Conservation (phyloP, 495 filamentous ascomycete genomes). For the Aspergillus diversus region DNA sequence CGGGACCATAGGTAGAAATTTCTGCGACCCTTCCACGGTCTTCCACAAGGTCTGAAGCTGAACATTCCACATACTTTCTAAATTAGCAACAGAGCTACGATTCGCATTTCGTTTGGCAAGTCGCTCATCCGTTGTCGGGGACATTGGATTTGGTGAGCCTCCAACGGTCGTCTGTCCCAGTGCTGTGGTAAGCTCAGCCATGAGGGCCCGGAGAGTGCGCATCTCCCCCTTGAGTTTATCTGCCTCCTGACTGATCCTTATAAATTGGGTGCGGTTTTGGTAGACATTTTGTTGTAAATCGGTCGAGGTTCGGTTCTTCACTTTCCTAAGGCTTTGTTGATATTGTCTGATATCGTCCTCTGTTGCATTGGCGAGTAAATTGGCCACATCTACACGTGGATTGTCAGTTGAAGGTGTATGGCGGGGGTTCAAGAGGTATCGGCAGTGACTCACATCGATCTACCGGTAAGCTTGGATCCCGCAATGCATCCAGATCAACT, state of each 20-base stretch:
- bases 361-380: constrained; percentile 84
- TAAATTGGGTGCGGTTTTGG: constrained; percentile 97
- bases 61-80: constrained; percentile 93
- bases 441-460: constrained; percentile 52
- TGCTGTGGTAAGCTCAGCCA: constrained; percentile 84
- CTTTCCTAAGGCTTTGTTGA: constrained; percentile 71
- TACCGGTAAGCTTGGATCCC: constrained; percentile 77
- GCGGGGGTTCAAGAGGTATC: neutral
- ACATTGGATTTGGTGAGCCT: constrained; percentile 46
- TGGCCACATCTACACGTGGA: constrained; percentile 64
- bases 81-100: constrained; percentile 75
- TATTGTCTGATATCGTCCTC: constrained; percentile 90
- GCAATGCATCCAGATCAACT: constrained; percentile 72
- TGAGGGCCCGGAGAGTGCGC: constrained; percentile 82
- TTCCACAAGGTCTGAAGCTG: constrained; percentile 87
- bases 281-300: constrained; percentile 97
- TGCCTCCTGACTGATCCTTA: constrained; percentile 98
- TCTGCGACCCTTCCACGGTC: constrained; percentile 92
- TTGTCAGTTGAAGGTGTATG: constrained; percentile 3
- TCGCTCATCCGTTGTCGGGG: constrained; percentile 52
- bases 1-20: constrained; percentile 87
- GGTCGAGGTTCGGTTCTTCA: constrained; percentile 80
- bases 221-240: constrained; percentile 97
- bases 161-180: constrained; percentile 68
- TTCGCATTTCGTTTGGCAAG: constrained; percentile 51